phyloP scores from a whole-genome alignment of 2,329 filamentous ascomycete species.

The Colletotrichum limetticola region DNA sequence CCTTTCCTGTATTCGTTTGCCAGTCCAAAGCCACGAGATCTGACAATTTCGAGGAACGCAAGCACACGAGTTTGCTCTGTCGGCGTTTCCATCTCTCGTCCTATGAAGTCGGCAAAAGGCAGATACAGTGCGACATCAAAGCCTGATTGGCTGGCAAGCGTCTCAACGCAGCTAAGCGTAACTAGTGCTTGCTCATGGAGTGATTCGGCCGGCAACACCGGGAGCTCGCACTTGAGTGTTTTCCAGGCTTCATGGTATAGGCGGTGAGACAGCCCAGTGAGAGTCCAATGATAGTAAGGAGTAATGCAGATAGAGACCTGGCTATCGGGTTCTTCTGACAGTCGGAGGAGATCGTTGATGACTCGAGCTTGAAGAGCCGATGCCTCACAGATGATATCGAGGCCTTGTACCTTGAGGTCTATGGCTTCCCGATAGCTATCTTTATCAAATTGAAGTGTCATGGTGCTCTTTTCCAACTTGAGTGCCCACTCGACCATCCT shows the following conservation, averaged over 20 bases:
- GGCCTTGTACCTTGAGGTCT: background rate
- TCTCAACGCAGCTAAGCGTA: background rate
- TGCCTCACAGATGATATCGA: constrained; percentile 5
- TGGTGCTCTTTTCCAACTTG: background rate
- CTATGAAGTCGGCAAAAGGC: constrained; percentile 14
- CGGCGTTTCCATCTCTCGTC: constrained; percentile 2
- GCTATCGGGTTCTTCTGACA: background rate
- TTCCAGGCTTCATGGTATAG: constrained; percentile 3
- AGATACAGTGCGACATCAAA: constrained; percentile 7
- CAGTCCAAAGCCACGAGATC: constrained; percentile 1
- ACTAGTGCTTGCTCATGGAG: constrained; percentile 9
- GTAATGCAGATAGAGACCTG: background rate
- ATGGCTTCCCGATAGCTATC: background rate
- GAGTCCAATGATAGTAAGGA: constrained; percentile 12
- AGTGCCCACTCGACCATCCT: background rate
- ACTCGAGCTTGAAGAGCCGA: constrained; percentile 1
- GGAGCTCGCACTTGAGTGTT: constrained; percentile 5
- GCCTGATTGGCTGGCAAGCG: background rate
- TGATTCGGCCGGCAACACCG: background rate
- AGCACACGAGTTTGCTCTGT: background rate
- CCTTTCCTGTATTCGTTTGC: background rate
- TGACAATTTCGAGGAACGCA: background rate
- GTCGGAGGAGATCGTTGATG: background rate
- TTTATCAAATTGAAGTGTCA: background rate
- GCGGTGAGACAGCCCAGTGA: background rate